phyloP scores from a whole-genome alignment of 805 yeast genomes.

The Priceomyces melissophilus region DNA sequence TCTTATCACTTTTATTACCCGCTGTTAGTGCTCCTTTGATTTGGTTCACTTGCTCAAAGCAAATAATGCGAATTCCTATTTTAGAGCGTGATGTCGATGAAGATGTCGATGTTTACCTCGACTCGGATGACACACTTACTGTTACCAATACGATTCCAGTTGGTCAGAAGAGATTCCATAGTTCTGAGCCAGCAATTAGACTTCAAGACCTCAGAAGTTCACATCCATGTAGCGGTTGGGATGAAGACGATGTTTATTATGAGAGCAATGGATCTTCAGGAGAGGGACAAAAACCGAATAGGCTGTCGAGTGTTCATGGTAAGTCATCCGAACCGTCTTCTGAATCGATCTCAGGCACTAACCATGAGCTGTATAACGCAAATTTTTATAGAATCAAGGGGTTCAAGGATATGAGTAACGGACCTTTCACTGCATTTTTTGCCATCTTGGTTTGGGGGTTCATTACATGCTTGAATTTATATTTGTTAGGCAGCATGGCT shows the following conservation, averaged over 20 bases:
- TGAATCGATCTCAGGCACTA: constrained; percentile 1
- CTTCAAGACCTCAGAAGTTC: constrained; percentile 36
- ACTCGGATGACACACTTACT: constrained; percentile 5
- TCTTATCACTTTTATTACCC: constrained; percentile 75
- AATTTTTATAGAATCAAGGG: constrained; percentile 26
- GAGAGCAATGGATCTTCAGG: constrained; percentile 9
- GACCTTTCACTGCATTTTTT: constrained; percentile 46
- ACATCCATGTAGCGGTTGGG: constrained; percentile 44
- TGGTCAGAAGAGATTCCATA: constrained; percentile 20
- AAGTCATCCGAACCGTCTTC: background rate
- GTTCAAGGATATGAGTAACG: constrained; percentile 68
- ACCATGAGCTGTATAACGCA: constrained; percentile 1
- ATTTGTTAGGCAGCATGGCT: constrained; percentile 47
- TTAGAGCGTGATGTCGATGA: constrained; percentile 30
- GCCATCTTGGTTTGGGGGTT: constrained; percentile 68
- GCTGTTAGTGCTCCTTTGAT: constrained; percentile 86
- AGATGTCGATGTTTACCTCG: constrained; percentile 17
- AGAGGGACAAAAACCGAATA: background rate
- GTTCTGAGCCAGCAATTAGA: constrained; percentile 38
- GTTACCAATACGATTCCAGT: background rate
- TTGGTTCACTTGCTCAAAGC: constrained; percentile 69
- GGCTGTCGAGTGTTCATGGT: background rate
- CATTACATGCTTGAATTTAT: constrained; percentile 68
- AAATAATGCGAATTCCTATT: constrained; percentile 58
- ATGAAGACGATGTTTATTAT: constrained; percentile 27